Evolutionary conservation across 2,329 filamentous ascomycete species (phyloP).

Genomic region (Domatiomyces catenatus): DNA sequence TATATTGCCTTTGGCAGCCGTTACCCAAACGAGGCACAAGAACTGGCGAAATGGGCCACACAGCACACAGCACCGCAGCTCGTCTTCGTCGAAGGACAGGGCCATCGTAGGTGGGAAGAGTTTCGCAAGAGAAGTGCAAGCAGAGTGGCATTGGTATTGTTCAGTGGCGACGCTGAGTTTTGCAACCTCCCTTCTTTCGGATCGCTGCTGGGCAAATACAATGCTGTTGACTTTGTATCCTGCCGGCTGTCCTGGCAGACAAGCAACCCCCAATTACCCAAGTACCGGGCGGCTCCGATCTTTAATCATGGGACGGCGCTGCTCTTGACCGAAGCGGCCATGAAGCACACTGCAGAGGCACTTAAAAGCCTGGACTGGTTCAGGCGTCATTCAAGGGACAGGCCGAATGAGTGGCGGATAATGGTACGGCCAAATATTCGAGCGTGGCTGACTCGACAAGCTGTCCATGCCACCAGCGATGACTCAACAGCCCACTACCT

Average conservation of each 20-base stretch:
- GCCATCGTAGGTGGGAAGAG: conserved; percentile 6
- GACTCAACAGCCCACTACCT: neutral
- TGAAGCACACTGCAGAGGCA: conserved; percentile 3
- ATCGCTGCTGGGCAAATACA: neutral
- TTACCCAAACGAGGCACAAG: conserved; percentile 6
- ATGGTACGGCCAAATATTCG: conserved; percentile 5
- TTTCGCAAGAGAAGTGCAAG: conserved; percentile 1
- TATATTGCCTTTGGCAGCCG: conserved; percentile 9
- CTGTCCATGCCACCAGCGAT: neutral
- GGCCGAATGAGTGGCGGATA: conserved; percentile 4
- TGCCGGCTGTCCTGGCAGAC: neutral
- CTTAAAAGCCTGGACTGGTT: conserved; percentile 9
- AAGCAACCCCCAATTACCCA: neutral
- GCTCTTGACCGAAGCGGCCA: conserved; percentile 8
- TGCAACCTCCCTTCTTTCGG: conserved; percentile 2
- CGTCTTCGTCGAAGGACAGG: conserved; percentile 5
- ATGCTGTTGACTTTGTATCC: neutral
- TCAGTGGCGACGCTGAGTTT: conserved; percentile 5
- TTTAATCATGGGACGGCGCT: conserved; percentile 9
- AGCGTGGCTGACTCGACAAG: conserved; percentile 4
- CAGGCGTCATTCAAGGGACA: conserved; percentile 1
- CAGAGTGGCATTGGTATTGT: conserved; percentile 4
- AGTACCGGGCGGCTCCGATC: neutral
- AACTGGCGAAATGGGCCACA: conserved; percentile 5
- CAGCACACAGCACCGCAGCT: neutral